phyloP scores from a whole-genome alignment of 2,329 filamentous ascomycete species.

The Thelonectria discophora region DNA sequence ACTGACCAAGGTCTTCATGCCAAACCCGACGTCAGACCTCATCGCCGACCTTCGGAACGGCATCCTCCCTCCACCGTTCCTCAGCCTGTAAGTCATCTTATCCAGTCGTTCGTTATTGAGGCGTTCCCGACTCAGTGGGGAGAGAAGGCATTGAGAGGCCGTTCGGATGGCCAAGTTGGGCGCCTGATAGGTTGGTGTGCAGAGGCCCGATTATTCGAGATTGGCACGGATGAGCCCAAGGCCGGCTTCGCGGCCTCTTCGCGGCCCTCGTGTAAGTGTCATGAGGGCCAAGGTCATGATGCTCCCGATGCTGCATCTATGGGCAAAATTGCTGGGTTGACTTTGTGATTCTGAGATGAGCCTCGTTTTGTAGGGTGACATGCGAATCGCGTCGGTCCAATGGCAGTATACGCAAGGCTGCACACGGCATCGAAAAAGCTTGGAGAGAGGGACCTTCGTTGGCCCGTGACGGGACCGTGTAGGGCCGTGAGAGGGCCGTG shows the following conservation, averaged over 20 bases:
- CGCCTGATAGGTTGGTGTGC: too few species aligned
- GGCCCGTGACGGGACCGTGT: too few species aligned
- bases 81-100: neutral
- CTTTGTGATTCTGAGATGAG: too few species aligned
- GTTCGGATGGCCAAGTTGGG: slow-evolving; percentile 21
- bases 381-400: too few species aligned
- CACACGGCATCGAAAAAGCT: too few species aligned
- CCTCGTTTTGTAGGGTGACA: too few species aligned
- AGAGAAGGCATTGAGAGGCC: slow-evolving; percentile 2
- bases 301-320: too few species aligned
- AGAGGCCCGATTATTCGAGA: neutral
- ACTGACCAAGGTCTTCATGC: neutral
- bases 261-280: neutral
- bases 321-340: too few species aligned
- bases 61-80: slow-evolving; percentile 11
- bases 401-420: too few species aligned
- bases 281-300: neutral
- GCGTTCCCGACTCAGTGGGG: neutral
- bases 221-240: neutral
- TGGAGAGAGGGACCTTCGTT: too few species aligned
- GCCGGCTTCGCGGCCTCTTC: too few species aligned
- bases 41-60: neutral
- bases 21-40: neutral
- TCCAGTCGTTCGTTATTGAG: slow-evolving; percentile 8
- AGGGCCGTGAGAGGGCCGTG: too few species aligned